Evolutionary conservation across 345 rosid genomes (phyloP), one percentile per base, ranked within the genome.

Genomic region (Iberis pinnata): DNA sequence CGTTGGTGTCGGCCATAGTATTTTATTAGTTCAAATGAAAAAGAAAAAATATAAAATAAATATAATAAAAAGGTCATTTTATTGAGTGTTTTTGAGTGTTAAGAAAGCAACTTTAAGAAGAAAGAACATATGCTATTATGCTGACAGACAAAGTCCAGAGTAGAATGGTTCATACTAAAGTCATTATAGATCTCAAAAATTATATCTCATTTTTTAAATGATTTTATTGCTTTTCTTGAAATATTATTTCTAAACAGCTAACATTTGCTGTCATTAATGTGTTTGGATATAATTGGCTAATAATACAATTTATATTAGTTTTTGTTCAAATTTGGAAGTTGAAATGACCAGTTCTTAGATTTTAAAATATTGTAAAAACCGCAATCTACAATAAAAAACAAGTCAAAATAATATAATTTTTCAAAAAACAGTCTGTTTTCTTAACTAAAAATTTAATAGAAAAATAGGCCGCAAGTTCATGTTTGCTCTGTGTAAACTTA

Each of bases 61-160:
- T 6, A 2, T 22, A 22, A 8, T 15, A 65, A 13, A 38, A 25
- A 37, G 49, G 60, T 45, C 40, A 22, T 60, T 32, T 33, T 38
- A 10, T 8, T 29, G 25, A 22, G 25, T 22, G 60, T 45, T n/a
- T 50, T 51, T 39, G 8, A 29, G 50, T 39, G 56, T 45, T 9
- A 37, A 38, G 37, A 66, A 58, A 51, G 59, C 60, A 45, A 59
- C 70, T 66, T 66, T 66, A 38, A 19, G 38, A 56, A 49, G 39
- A 43, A 50, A 43, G 56, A 59, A 47, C 71, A 67, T 53, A 53
- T 60, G 71, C 50, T 39, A 59, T 18, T 50, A 44, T 65, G 42
- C 39, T 53, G 71, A 46, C 45, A 59, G 65, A 39, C 9, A 27
- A 53, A 46, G 61, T n/a, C 49, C 65, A 59, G 61, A 39, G 44